phyloP scores from a whole-genome alignment of 768 basidiomycete species.

The Pisolithus orientalis region DNA sequence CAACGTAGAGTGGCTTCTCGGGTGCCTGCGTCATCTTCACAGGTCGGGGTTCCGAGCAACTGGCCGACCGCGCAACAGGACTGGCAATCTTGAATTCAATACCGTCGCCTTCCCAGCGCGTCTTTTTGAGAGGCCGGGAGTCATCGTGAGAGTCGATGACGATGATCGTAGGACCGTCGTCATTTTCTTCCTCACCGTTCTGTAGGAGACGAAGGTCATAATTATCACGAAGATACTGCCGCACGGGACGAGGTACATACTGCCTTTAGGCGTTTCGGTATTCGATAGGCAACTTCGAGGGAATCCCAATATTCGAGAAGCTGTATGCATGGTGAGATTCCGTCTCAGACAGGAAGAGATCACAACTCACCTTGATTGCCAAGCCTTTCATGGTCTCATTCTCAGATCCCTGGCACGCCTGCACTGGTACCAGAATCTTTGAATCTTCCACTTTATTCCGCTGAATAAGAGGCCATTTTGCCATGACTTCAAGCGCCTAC shows the following conservation, averaged over 20 bases:
- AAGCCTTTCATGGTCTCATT: conserved; percentile 50
- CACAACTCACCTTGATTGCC: conserved; percentile 52
- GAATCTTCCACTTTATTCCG: conserved; percentile 91
- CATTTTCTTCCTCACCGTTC: conserved; percentile 28
- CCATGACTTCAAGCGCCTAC: conserved; percentile 63
- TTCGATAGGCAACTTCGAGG: conserved; percentile 75
- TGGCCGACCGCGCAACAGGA: neutral
- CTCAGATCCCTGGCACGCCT: conserved; percentile 44
- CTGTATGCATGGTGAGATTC: conserved; percentile 29
- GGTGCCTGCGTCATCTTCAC: neutral
- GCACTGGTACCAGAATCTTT: conserved; percentile 61
- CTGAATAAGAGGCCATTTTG: conserved; percentile 73
- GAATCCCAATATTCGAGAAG: conserved; percentile 76
- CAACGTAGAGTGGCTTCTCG: neutral
- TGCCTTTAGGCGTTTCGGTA: conserved; percentile 64
- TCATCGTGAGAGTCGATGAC: conserved; percentile 20
- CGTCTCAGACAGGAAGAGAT: neutral
- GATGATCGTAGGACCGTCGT: conserved; percentile 13
- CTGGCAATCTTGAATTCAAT: conserved; percentile 12
- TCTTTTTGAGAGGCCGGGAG: conserved; percentile 26
- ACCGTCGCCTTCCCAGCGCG: conserved; percentile 23
- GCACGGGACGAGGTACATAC: conserved; percentile 20
- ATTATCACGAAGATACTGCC: neutral
- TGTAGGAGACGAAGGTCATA: neutral
- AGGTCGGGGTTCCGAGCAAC: neutral